Evolutionary conservation across 345 rosid genomes (phyloP).

Genomic region (Abelmoschus esculentus): DNA sequence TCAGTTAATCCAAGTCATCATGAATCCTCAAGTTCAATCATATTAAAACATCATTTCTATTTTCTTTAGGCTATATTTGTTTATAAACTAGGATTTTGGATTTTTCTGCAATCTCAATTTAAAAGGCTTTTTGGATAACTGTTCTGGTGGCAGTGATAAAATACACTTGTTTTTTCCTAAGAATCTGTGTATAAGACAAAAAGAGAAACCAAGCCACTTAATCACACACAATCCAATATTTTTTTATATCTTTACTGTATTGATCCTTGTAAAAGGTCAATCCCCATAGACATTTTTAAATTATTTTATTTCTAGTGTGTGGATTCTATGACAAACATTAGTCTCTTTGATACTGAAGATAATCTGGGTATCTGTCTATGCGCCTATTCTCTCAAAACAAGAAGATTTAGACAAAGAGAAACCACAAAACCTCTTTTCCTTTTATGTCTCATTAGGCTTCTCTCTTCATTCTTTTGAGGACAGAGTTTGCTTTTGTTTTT

Average conservation of each 20-base stretch:
- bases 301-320: neutral
- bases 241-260: constrained; percentile 12
- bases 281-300: constrained; percentile 4
- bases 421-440: constrained; percentile 31
- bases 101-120: constrained; percentile 8
- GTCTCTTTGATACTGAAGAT: constrained; percentile 30
- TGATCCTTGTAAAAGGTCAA: constrained; percentile 23
- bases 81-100: constrained; percentile 10
- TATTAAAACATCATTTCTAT: neutral
- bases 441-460: constrained; percentile 31
- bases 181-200: constrained; percentile 24
- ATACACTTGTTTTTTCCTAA: constrained; percentile 1
- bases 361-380: constrained; percentile 22
- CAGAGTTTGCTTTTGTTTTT: constrained; percentile 15
- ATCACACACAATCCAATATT: neutral
- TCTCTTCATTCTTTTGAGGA: constrained; percentile 64
- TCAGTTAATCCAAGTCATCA: too few relatives aligned
- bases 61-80: neutral
- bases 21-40: neutral
- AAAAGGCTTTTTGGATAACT: too few relatives aligned
- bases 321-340: constrained; percentile 46
- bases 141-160: constrained; percentile 11
- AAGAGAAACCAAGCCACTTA: constrained; percentile 20
- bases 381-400: neutral
- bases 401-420: constrained; percentile 32